phyloP scores from a whole-genome alignment of 2,329 filamentous ascomycete genomes.

The Phoma herbarum region DNA sequence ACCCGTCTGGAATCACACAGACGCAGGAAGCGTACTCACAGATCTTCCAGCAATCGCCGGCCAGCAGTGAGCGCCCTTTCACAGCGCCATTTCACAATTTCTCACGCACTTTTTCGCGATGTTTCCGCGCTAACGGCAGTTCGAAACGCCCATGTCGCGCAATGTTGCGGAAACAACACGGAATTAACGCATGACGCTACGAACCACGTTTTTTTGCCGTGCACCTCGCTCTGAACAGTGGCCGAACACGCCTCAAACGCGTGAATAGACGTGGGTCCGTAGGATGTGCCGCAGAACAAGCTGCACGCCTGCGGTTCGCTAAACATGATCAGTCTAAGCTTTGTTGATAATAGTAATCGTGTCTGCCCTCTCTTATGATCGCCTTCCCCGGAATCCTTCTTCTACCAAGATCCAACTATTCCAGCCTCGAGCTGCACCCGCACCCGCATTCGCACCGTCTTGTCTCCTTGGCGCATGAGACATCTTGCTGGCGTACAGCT shows the following conservation, averaged over 20 bases:
- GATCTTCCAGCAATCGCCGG: background rate
- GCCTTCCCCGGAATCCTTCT: background rate
- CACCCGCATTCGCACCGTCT: background rate
- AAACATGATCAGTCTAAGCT: background rate
- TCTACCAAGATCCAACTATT: background rate
- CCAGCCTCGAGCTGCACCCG: background rate
- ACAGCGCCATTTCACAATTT: background rate
- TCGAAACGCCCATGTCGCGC: conserved; percentile 7
- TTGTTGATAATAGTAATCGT: conserved; percentile 1
- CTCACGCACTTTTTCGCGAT: background rate
- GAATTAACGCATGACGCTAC: conserved; percentile 12
- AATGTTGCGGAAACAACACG: conserved; percentile 7
- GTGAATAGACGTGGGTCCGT: conserved; percentile 14
- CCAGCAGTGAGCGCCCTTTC: background rate
- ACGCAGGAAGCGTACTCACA: background rate
- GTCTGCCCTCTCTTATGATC: conserved; percentile 2
- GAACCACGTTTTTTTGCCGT: conserved; percentile 14
- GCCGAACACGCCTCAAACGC: conserved; percentile 21
- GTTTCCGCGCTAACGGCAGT: conserved; percentile 12
- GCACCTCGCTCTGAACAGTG: conserved; percentile 20
- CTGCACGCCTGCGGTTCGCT: conserved; percentile 6
- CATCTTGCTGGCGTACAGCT: background rate
- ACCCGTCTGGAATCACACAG: background rate
- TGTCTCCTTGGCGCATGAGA: background rate
- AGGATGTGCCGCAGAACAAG: conserved; percentile 4